Conservation (phyloP, 1,284 basidiomycete genomes). For the Trametes sp. region DNA sequence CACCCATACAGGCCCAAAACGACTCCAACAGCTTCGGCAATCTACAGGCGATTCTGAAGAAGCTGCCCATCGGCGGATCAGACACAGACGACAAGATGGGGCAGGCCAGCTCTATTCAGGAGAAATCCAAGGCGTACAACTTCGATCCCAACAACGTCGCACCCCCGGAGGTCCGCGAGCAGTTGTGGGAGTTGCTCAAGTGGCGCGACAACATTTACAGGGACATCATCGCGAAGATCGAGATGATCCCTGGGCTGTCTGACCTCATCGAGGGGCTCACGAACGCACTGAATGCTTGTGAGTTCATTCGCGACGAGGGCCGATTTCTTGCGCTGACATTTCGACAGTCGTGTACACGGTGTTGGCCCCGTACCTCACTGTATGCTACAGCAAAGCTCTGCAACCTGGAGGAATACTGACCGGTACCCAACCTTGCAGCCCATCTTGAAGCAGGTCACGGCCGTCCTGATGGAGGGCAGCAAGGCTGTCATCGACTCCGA, state of each 20-base stretch:
- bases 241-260: constrained; percentile 73
- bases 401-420: neutral
- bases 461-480: constrained; percentile 66
- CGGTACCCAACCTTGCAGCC: constrained; percentile 50
- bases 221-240: constrained; percentile 59
- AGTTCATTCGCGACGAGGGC: constrained; percentile 32
- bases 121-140: constrained; percentile 58
- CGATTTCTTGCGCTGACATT: neutral
- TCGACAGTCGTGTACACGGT: constrained; percentile 70
- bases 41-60: constrained; percentile 58
- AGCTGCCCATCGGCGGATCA: constrained; percentile 58
- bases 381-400: constrained; percentile 28
- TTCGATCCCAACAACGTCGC: constrained; percentile 67
- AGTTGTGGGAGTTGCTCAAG: constrained; percentile 72
- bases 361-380: constrained; percentile 69
- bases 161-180: constrained; percentile 75
- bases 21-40: constrained; percentile 48
- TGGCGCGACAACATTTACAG: constrained; percentile 74
- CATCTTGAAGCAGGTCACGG: constrained; percentile 63
- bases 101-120: constrained; percentile 60
- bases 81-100: constrained; percentile 57
- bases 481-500: constrained; percentile 75
- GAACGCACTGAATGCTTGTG: constrained; percentile 70
- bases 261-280: constrained; percentile 74
- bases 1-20: constrained; percentile 47